These are phyloP conservation scores for Umbelopsis sp. DNA, from an alignment of 192 early-diverging fungal species.

Conservation along the genomic window DNA sequence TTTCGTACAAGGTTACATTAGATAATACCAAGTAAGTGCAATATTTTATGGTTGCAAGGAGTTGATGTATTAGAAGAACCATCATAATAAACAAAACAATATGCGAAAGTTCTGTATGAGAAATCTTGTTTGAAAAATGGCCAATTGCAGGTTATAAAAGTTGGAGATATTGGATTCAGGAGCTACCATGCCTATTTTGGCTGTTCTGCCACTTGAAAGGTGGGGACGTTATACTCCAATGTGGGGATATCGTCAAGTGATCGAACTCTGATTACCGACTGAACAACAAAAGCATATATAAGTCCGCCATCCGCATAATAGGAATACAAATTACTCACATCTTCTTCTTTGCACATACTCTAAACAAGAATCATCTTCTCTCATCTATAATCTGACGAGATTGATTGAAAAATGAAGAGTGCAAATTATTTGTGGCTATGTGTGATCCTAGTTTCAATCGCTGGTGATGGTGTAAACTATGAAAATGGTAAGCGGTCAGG, in stretches of 20 bases:
- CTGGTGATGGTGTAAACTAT: conserved; percentile 25
- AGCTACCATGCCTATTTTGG: too few species aligned
- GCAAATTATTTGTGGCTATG: conserved; percentile 13
- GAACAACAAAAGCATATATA: not conserved
- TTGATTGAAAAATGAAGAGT: conserved; percentile 6
- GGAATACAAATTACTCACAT: not conserved
- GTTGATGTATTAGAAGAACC: too few species aligned
- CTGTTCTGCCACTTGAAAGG: too few species aligned
- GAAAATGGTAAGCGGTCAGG: not conserved
- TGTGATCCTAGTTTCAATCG: conserved; percentile 15
- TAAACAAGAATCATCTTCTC: not conserved
- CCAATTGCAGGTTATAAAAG: too few species aligned
- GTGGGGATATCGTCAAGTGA: conserved; percentile 14
- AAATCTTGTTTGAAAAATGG: too few species aligned
- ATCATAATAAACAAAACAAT: too few species aligned
- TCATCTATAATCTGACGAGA: not conserved
- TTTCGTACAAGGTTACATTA: too few species aligned
- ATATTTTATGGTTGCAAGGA: too few species aligned
- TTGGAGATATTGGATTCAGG: too few species aligned
- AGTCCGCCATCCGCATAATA: not conserved
- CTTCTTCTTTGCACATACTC: not conserved
- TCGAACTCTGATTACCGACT: not conserved
- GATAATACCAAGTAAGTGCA: too few species aligned
- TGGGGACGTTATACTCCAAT: not conserved
- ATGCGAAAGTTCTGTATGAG: too few species aligned